Conservation (phyloP, 306 rosid genomes). For the Cucurbita argyrosperma region DNA sequence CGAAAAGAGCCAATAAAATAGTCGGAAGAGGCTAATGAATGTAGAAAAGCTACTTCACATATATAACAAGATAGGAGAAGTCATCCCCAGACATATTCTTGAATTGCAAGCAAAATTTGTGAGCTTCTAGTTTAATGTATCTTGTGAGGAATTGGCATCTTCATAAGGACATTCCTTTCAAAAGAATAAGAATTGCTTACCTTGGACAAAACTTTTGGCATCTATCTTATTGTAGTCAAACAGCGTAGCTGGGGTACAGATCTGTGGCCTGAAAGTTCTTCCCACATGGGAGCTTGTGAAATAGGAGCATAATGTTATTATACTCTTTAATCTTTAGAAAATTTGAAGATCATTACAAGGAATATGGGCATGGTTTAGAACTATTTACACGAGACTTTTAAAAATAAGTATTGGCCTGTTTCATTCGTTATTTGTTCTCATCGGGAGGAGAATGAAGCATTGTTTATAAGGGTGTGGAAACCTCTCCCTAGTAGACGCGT, state of each 20-base stretch:
- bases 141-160: not conserved
- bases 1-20: not conserved
- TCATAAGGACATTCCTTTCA: not conserved
- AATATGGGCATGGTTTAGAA: not conserved
- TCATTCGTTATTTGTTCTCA: not conserved
- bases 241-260: not conserved
- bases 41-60: not conserved
- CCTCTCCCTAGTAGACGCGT: too few species aligned
- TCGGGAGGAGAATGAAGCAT: not conserved
- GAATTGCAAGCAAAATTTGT: not conserved
- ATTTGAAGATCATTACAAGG: not conserved
- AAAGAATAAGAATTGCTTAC: conserved; percentile 4
- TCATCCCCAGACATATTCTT: not conserved
- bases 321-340: not conserved
- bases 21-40: not conserved
- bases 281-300: not conserved
- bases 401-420: not conserved
- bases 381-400: not conserved
- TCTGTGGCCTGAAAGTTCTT: not conserved
- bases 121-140: not conserved
- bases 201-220: not conserved
- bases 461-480: too few species aligned
- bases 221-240: not conserved
- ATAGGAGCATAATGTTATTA: not conserved
- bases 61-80: not conserved